Conservation (phyloP, 305 asterid species). For the Fraxinus platypoda region DNA sequence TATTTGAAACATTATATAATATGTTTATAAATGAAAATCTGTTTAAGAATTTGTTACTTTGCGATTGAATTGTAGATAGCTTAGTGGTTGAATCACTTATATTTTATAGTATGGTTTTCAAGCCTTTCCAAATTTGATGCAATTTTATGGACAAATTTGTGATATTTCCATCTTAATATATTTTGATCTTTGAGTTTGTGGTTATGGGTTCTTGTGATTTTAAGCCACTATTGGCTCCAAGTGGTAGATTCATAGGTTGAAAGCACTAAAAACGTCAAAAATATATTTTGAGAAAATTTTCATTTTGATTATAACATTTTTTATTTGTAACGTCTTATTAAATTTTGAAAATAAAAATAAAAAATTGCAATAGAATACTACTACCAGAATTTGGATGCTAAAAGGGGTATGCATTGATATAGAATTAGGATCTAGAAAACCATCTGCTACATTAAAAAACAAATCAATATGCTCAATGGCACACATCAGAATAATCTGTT, state of each 20-base stretch:
- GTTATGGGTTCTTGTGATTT: too few relatives aligned
- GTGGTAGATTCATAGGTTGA: too few relatives aligned
- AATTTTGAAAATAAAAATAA: not conserved
- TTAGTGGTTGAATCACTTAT: not conserved
- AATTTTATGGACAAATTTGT: not conserved
- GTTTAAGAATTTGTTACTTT: not conserved
- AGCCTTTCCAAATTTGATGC: not conserved
- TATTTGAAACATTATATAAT: too few relatives aligned
- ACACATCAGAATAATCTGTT: too few relatives aligned
- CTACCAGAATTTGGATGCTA: not conserved
- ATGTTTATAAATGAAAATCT: not conserved
- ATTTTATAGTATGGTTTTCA: too few relatives aligned
- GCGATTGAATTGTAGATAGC: not conserved
- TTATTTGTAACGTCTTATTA: not conserved
- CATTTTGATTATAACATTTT: not conserved
- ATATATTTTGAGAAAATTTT: too few relatives aligned
- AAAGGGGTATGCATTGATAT: not conserved
- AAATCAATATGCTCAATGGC: too few relatives aligned
- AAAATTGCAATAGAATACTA: not conserved
- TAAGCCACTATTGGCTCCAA: too few relatives aligned
- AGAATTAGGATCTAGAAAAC: not conserved
- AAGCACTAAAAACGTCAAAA: too few relatives aligned
- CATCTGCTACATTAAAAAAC: not conserved
- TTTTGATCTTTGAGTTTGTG: too few relatives aligned
- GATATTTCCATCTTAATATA: not conserved